Percentiles rank a stretch among this genome's conserved stretches.
phyloP scores from a whole-genome alignment of 2,329 filamentous ascomycete species.

The Fusarium mundagurra region DNA sequence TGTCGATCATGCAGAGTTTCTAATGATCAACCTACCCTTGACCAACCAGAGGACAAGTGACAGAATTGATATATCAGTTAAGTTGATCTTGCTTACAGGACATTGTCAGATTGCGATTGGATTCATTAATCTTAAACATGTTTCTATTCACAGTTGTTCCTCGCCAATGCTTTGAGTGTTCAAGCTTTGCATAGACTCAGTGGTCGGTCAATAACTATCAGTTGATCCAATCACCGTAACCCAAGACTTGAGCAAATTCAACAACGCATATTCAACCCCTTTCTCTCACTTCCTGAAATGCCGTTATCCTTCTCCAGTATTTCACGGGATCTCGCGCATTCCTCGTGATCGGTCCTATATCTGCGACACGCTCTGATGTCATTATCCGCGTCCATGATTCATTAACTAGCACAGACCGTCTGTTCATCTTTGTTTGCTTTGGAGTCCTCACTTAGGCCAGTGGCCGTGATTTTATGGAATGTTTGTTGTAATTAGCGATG shows the following conservation, averaged over 20 bases:
- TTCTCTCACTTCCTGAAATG: not conserved
- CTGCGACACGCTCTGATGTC: slow-evolving; percentile 15
- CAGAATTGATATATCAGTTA: not conserved
- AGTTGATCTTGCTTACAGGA: not conserved
- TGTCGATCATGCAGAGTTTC: not conserved
- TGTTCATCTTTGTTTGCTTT: slow-evolving; percentile 21
- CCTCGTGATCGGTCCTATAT: not conserved
- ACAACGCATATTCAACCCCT: not conserved
- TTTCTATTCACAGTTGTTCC: not conserved
- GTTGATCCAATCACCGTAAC: not conserved
- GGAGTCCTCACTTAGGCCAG: not conserved
- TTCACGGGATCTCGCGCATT: slow-evolving; percentile 17
- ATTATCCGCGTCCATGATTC: slow-evolving; percentile 32
- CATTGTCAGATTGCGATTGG: not conserved
- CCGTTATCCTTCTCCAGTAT: not conserved
- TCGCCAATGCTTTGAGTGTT: not conserved
- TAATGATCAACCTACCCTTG: not conserved
- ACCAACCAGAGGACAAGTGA: slow-evolving; percentile 1
- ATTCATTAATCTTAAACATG: not conserved
- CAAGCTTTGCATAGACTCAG: not conserved
- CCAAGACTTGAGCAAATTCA: not conserved
- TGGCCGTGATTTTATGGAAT: no score
- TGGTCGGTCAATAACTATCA: not conserved
- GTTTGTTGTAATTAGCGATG: not conserved
- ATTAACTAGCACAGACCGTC: slow-evolving; percentile 9